A percentile compares a stretch with the other conserved stretches of the same genome.
phyloP scores from a whole-genome alignment of 306 rosid species.

The Quillaja saponaria region DNA sequence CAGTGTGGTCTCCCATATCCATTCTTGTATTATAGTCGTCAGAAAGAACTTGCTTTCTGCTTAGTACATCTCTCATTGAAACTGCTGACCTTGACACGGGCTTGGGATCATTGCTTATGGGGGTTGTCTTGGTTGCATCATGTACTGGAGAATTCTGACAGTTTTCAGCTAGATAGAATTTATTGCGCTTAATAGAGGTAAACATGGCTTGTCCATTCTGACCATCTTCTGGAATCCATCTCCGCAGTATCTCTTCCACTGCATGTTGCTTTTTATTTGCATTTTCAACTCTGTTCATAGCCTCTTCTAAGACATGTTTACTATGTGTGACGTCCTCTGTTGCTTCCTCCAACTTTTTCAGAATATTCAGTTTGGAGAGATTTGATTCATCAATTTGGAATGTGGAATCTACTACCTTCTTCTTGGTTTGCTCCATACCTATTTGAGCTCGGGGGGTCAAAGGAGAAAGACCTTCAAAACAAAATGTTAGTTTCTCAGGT shows the following conservation, averaged over 20 bases:
- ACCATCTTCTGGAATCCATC: conserved; percentile 62
- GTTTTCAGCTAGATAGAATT: conserved; percentile 40
- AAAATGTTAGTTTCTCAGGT: conserved; percentile 52
- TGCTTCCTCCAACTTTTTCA: conserved; percentile 77
- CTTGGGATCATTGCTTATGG: conserved; percentile 39
- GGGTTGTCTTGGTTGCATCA: conserved; percentile 32
- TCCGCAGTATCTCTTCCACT: conserved; percentile 67
- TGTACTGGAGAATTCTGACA: conserved; percentile 39
- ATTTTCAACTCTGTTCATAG: conserved; percentile 69
- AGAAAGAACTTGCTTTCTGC: conserved; percentile 64
- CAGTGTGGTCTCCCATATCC: conserved; percentile 52
- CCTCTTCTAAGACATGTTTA: conserved; percentile 70
- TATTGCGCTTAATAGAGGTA: conserved; percentile 39
- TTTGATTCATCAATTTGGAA: conserved; percentile 56
- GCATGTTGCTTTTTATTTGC: conserved; percentile 78
- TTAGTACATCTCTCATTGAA: conserved; percentile 90
- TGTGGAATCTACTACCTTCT: conserved; percentile 49
- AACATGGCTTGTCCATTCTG: conserved; percentile 38
- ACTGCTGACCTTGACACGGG: conserved; percentile 57
- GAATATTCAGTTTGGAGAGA: conserved; percentile 50
- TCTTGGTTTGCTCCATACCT: conserved; percentile 49
- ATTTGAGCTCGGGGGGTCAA: conserved; percentile 39
- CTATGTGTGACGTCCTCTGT: conserved; percentile 68
- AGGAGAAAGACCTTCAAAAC: conserved; percentile 42
- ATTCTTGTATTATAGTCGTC: conserved; percentile 43